Evolutionary conservation across 177 flowering plant genomes (phyloP).

Genomic region (Vitis hybrid): DNA sequence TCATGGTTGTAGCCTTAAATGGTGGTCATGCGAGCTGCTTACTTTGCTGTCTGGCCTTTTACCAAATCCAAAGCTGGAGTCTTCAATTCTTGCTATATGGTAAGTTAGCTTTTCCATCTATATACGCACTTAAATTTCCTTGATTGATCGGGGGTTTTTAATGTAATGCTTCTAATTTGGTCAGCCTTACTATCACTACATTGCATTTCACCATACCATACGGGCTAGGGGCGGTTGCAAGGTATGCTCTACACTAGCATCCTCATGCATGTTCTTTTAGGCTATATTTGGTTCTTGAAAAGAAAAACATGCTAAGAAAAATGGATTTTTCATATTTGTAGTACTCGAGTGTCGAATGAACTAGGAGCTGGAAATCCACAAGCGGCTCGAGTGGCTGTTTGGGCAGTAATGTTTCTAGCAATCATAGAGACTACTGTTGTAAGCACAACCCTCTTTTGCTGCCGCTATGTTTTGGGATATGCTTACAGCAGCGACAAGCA

Average conservation of each 20-base stretch:
- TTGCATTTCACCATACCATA: conserved; percentile 27
- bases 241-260: conserved; percentile 10
- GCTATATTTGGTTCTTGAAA: background rate
- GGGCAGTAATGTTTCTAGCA: conserved; percentile 13
- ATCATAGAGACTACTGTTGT: conserved; percentile 12
- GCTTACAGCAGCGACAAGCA: conserved; percentile 24
- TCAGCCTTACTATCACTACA: conserved; percentile 28
- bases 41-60: conserved; percentile 24
- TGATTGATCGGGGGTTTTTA: background rate
- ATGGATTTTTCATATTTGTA: conserved; percentile 3
- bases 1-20: conserved; percentile 20
- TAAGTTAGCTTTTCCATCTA: background rate
- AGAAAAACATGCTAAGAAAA: background rate
- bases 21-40: conserved; percentile 36
- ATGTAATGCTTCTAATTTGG: background rate
- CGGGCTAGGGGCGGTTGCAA: conserved; percentile 32
- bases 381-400: conserved; percentile 21
- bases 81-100: conserved; percentile 35
- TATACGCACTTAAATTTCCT: background rate
- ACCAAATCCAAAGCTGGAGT: conserved; percentile 28
- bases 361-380: conserved; percentile 31
- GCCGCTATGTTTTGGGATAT: conserved; percentile 25
- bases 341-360: conserved; percentile 35
- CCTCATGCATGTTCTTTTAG: background rate
- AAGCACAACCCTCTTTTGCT: conserved; percentile 12